Evolutionary conservation across 371 early-diverging fungal species (phyloP), one percentile per base, ranked within the genome.

Genomic region (Mortierella sp.): DNA sequence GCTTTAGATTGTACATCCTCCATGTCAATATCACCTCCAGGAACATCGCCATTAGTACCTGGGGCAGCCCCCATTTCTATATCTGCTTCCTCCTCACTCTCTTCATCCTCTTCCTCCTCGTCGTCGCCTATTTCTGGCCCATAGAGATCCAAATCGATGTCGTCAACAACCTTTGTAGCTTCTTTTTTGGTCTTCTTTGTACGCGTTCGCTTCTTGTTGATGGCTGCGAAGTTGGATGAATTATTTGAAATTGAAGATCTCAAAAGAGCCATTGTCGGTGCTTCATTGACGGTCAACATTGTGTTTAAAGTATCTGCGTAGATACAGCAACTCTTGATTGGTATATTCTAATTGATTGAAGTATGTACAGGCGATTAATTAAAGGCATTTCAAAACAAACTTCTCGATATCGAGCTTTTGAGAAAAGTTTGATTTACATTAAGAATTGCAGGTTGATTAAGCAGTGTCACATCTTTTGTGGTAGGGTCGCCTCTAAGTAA

Each of bases 61-160:
- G 73, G 76, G 1, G 71, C 63, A n/a, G 66, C 40, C n/a, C 57
- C 80, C 67, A 65, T 80, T 23, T 61, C 70, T 4, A 71, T 65
- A 32, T 83, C 75, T 17, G 80, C 83, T 13, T 81, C 71, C 22
- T 59, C 72, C 42, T 69, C 72, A 1, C 40, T 35, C 31, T 67
- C 64, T 63, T 68, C 71, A 37, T 79, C 82, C 31, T 45, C 42
- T 32, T 74, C 70, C 61, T 68, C 69, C 15, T 82, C 83, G 13
- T 85, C 82, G 15, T 68, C 70, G 3, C 76, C 84, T 7, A 85
- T 57, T n/a, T 73, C 85, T 8, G 75, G 87, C 31, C 90, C 90
- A 72, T 91, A 91, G n/a, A 91, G 81, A 64, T 94, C 91, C 71
- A 87, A 78, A 55, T 92, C 92, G 6, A 90, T 76, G 53, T 89